Evolutionary conservation across 1,284 basidiomycete species (phyloP), one percentile per base, ranked within the genome.

Genomic region (Rhodotorula mucilaginosa): DNA sequence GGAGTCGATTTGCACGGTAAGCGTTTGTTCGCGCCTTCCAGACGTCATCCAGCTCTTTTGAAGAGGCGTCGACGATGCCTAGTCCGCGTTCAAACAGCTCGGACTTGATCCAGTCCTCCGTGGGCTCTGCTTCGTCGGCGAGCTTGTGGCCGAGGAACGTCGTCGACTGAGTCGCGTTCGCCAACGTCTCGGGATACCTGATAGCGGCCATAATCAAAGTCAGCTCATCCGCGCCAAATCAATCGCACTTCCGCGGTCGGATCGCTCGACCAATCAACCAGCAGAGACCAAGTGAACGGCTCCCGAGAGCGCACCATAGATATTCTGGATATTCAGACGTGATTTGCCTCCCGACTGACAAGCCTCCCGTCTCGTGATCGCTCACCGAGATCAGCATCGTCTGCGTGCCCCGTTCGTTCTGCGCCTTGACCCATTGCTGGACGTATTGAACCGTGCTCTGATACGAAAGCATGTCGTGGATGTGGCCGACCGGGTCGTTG

Each of bases 291-390:
- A 58, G 26, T 26, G 23, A 39, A 58, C 29, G 10, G 0, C 23
- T 21, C 34, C 0, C 18, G n/a, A 5, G 3, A 34, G 34, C 54
- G 58, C 10, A 70, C 68, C 65, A 74, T 44, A 76, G 34, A 46
- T 78, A 79, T n/a, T 76, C 77, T 1, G 80, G 82, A 63, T 82
- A 82, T 18, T 74, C 73, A 5, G 66, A 58, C 6, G 67, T 76
- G 12, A 83, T 71, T 65, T 82, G 82, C 51, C 81, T 64, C 1
- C 81, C 82, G 2, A 83, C 67, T 3, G 81, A 74, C 5, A 83
- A 67, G 0, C 82, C 82, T 23, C 82, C 82, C 13, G 82, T 82
- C 69, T 82, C 82, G 73, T 83, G 82, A 60, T 82, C 82, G 19
- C 78, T 79, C 5, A 81, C 80, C 18, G 79, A 79, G 46, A 82